Conservation (phyloP, 495 filamentous ascomycete genomes). For the Opeltia flavorubescens region DNA sequence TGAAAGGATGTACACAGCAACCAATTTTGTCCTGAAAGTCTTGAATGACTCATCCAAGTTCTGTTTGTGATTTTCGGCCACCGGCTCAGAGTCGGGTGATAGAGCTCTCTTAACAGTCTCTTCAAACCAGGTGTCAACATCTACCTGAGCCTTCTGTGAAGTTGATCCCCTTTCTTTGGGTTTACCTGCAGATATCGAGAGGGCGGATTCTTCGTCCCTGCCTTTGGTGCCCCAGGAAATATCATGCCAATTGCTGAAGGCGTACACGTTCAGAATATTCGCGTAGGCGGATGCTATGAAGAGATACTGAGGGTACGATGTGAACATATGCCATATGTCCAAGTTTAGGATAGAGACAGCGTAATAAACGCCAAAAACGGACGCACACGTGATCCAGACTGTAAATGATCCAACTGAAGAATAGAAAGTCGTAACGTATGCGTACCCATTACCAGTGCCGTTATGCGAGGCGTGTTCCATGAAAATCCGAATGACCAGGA, state of each 20-base stretch:
- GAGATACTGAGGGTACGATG: conserved; percentile 87
- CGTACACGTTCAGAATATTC: conserved; percentile 98
- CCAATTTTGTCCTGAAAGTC: conserved; percentile 89
- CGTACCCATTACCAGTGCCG: conserved; percentile 31
- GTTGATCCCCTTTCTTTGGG: conserved; percentile 75
- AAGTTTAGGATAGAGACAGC: conserved; percentile 97
- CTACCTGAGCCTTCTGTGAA: conserved; percentile 87
- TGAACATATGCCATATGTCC: conserved; percentile 99
- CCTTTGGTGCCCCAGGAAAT: conserved; percentile 99
- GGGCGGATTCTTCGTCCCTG: conserved; percentile 87
- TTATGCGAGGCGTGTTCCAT: conserved; percentile 38
- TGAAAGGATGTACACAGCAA: conserved; percentile 87
- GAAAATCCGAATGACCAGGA: conserved; percentile 77
- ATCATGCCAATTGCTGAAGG: conserved; percentile 99
- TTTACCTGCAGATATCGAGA: conserved; percentile 73
- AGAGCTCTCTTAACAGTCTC: conserved; percentile 90
- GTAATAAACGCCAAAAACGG: conserved; percentile 95
- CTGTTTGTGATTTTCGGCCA: conserved; percentile 62
- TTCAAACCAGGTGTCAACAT: conserved; percentile 97
- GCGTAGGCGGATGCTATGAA: conserved; percentile 97
- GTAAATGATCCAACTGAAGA: conserved; percentile 59
- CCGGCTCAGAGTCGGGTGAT: conserved; percentile 60
- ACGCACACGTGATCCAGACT: conserved; percentile 83
- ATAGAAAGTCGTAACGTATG: conserved; percentile 64
- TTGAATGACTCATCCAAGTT: conserved; percentile 96